These are phyloP conservation scores for Colletotrichum scovillei DNA, from an alignment of 2,329 filamentous ascomycete genomes.

Conservation along the genomic window DNA sequence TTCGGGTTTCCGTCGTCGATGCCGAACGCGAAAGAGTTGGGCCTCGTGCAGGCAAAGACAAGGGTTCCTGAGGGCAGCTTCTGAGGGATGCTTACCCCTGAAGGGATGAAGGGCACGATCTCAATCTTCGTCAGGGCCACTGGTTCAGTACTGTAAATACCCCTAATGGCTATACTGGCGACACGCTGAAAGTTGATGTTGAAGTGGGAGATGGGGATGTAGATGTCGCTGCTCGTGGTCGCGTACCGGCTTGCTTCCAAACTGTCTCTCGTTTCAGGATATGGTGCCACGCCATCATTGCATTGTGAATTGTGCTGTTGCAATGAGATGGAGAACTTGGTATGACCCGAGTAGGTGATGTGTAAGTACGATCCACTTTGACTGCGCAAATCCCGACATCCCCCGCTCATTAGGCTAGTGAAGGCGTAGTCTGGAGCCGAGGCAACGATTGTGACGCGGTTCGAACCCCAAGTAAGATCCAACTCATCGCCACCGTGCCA, in stretches of 20 bases:
- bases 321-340: conserved; percentile 71
- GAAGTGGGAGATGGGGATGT: conserved; percentile 76
- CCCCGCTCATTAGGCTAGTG: conserved; percentile 64
- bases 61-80: conserved; percentile 72
- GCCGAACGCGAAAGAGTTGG: conserved; percentile 78
- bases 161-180: conserved; percentile 71
- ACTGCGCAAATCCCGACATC: conserved; percentile 61
- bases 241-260: conserved; percentile 72
- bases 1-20: conserved; percentile 76
- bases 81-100: conserved; percentile 61
- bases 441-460: conserved; percentile 58
- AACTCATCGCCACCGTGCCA: conserved; percentile 77
- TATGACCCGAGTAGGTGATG: conserved; percentile 71
- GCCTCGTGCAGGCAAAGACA: conserved; percentile 72
- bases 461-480: conserved; percentile 60
- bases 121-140: conserved; percentile 68
- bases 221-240: conserved; percentile 64
- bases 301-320: conserved; percentile 75
- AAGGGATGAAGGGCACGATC: conserved; percentile 66
- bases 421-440: conserved; percentile 63
- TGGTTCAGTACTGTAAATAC: conserved; percentile 67
- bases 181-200: conserved; percentile 66
- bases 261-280: conserved; percentile 75
- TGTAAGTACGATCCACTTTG: conserved; percentile 72
- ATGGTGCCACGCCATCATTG: conserved; percentile 65